phyloP scores from a whole-genome alignment of 495 filamentous ascomycete species.

The Xylaria flabelliformis region DNA sequence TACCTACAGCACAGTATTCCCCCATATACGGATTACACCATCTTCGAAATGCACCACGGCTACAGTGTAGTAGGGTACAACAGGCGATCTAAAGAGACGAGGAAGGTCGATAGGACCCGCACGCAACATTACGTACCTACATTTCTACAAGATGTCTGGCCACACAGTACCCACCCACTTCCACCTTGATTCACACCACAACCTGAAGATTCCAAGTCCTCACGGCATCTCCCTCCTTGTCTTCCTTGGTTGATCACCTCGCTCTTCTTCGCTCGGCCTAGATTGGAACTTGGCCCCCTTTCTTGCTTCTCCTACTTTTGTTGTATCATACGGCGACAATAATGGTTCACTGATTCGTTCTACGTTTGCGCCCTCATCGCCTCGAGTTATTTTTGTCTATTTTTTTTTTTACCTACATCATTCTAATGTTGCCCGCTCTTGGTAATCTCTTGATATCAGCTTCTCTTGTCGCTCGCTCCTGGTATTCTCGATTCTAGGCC shows the following conservation, averaged over 20 bases:
- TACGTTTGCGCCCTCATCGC: not conserved
- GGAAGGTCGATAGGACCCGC: not conserved
- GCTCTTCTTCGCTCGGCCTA: not conserved
- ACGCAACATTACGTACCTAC: not conserved
- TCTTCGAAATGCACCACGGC: not conserved
- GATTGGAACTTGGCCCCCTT: not conserved
- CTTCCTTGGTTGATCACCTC: not conserved
- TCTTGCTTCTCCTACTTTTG: conserved; percentile 14
- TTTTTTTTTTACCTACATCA: conserved; percentile 7
- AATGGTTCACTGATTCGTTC: conserved; percentile 11
- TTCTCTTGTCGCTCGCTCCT: not conserved
- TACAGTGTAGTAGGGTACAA: not conserved
- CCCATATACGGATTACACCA: not conserved
- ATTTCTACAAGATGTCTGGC: not conserved
- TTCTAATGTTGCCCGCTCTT: conserved; percentile 18
- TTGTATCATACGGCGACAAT: conserved; percentile 16
- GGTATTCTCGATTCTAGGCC: not conserved
- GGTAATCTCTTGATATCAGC: not conserved
- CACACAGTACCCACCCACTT: not conserved
- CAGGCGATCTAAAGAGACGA: not conserved
- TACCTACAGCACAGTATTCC: not conserved
- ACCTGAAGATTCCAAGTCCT: not conserved
- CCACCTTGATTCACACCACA: conserved; percentile 4
- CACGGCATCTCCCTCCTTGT: not conserved
- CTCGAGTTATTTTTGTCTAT: conserved; percentile 16